phyloP scores from a whole-genome alignment of 257 asterid species.

The Verbascum thapsus region DNA sequence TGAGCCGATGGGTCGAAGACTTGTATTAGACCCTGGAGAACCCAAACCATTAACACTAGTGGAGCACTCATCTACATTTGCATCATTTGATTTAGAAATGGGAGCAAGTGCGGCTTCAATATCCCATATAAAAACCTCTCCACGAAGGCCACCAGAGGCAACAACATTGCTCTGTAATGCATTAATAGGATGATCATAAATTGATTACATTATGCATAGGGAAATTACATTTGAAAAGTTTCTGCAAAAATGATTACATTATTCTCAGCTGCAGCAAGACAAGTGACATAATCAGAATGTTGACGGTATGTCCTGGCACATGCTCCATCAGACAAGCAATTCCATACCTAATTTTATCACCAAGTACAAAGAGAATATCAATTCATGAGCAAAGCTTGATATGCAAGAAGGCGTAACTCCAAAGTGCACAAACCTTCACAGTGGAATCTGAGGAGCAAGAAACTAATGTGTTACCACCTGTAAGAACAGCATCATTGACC shows the following conservation, averaged over 20 bases:
- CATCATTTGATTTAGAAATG: slow-evolving; percentile 69
- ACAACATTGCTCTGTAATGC: slow-evolving; percentile 68
- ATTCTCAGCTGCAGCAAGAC: slow-evolving; percentile 92
- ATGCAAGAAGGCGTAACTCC: slow-evolving; percentile 18
- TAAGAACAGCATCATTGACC: slow-evolving; percentile 91
- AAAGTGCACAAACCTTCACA: slow-evolving; percentile 65
- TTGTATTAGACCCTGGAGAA: slow-evolving; percentile 55
- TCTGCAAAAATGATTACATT: slow-evolving; percentile 52
- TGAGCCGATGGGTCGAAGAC: slow-evolving; percentile 80
- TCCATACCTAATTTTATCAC: slow-evolving; percentile 70
- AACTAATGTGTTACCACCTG: slow-evolving; percentile 76
- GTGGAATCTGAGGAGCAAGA: slow-evolving; percentile 98
- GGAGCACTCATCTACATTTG: slow-evolving; percentile 69
- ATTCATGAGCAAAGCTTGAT: slow-evolving; percentile 15
- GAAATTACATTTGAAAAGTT: slow-evolving; percentile 6
- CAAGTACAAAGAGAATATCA: slow-evolving; percentile 24
- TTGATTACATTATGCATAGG: too few species aligned
- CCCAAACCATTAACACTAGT: slow-evolving; percentile 63
- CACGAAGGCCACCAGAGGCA: slow-evolving; percentile 99
- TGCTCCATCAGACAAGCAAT: slow-evolving; percentile 68
- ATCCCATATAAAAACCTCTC: slow-evolving; percentile 98
- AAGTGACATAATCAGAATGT: slow-evolving; percentile 91
- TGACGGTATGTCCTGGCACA: slow-evolving; percentile 81
- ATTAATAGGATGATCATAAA: slow-evolving; percentile 33
- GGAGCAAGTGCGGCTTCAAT: slow-evolving; percentile 92